Conservation (phyloP, 139 green algal genomes). For the Volvox reticuliferus region DNA sequence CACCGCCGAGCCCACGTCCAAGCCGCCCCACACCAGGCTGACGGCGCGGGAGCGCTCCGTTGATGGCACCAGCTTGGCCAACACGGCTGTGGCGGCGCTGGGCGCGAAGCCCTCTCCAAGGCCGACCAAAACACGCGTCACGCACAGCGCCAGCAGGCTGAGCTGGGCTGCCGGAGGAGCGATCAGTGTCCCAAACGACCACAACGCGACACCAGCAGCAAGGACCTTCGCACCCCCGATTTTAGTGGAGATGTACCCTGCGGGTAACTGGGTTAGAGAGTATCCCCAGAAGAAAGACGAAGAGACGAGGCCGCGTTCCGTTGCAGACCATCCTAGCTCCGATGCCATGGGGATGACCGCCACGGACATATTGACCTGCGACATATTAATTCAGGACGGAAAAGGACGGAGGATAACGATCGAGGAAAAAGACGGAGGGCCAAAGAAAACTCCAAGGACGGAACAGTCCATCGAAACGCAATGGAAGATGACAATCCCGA, state of each 20-base stretch:
- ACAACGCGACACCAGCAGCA: slow-evolving; percentile 88
- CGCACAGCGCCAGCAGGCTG: slow-evolving; percentile 86
- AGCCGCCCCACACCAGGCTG: slow-evolving; percentile 92
- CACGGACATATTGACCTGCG: slow-evolving; percentile 98
- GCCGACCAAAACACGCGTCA: slow-evolving; percentile 90
- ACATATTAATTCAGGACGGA: not conserved
- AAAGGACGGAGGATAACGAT: no score
- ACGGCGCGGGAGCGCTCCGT: slow-evolving; percentile 87
- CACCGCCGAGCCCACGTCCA: slow-evolving; percentile 91
- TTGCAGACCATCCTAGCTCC: slow-evolving; percentile 93
- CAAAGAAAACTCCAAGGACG: no score
- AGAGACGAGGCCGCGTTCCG: slow-evolving; percentile 91
- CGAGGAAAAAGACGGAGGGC: no score
- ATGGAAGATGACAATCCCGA: no score
- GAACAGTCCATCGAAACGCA: no score
- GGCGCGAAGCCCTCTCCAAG: slow-evolving; percentile 97
- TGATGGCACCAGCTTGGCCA: slow-evolving; percentile 76
- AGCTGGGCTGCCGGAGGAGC: slow-evolving; percentile 84
- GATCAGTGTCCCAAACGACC: slow-evolving; percentile 92
- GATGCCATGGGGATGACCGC: slow-evolving; percentile 98
- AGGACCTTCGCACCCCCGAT: slow-evolving; percentile 91
- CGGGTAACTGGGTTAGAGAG: slow-evolving; percentile 88
- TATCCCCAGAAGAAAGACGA: slow-evolving; percentile 99
- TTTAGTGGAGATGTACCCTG: slow-evolving; percentile 92
- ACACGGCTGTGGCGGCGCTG: slow-evolving; percentile 92